These are phyloP conservation scores for Cyclostephanos tholiformis DNA, from an alignment of 108 stramenopile species.

Conservation along the genomic window DNA sequence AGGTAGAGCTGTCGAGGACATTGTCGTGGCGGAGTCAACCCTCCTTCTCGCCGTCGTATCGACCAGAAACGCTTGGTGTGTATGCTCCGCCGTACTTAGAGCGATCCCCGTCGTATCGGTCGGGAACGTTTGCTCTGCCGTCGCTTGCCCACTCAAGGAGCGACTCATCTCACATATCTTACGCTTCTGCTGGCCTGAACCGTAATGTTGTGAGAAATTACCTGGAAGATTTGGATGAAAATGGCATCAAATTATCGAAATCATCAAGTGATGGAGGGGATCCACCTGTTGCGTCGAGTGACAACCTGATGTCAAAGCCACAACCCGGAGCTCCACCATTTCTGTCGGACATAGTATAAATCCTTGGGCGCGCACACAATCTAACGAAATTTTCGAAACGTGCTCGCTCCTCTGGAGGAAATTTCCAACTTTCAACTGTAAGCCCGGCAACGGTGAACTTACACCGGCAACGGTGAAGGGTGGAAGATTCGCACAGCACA, in stretches of 20 bases:
- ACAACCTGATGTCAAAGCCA: not conserved
- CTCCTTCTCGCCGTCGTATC: not conserved
- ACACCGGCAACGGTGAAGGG: no score
- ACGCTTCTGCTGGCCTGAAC: constrained; percentile 9
- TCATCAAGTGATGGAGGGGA: not conserved
- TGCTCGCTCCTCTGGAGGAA: no score
- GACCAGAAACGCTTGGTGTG: not conserved
- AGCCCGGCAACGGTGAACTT: no score
- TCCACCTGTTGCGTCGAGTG: not conserved
- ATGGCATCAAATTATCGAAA: not conserved
- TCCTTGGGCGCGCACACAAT: no score
- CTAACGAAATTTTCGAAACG: no score
- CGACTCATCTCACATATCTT: not conserved
- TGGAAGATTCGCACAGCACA: no score
- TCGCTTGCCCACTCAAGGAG: constrained; percentile 6
- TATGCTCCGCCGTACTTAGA: not conserved
- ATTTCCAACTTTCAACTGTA: no score
- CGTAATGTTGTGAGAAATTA: not conserved
- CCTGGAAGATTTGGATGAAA: no score
- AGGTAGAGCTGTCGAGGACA: not conserved
- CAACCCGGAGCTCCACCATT: not conserved
- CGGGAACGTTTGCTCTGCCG: not conserved
- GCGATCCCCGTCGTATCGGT: not conserved
- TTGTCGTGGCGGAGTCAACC: constrained; percentile 3
- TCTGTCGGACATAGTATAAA: not conserved